These are phyloP conservation scores for Hanseniaspora lachancei DNA, from an alignment of 805 yeast genomes.

Conservation along the genomic window DNA sequence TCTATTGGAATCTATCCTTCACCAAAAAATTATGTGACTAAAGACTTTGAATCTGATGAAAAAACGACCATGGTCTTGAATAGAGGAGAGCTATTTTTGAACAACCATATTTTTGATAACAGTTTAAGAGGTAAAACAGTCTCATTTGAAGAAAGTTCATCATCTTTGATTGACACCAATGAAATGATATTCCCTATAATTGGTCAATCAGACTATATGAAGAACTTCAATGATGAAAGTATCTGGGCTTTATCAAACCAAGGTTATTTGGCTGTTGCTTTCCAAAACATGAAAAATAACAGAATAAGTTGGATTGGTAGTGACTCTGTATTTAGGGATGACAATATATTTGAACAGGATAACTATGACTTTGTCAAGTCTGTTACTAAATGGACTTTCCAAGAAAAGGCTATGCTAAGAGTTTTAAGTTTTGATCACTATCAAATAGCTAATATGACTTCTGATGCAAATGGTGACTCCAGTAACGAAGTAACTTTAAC, in stretches of 20 bases:
- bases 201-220: constrained; percentile 53
- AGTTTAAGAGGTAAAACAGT: constrained; percentile 10
- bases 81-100: constrained; percentile 13
- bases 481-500: constrained; percentile 15
- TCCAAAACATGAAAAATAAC: constrained; percentile 70
- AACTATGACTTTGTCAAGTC: constrained; percentile 34
- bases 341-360: constrained; percentile 18
- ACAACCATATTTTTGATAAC: constrained; percentile 15
- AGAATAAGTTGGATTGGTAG: constrained; percentile 77
- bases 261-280: constrained; percentile 58
- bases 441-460: constrained; percentile 27
- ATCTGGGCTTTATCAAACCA: constrained; percentile 71
- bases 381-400: constrained; percentile 60
- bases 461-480: neutral
- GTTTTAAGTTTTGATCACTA: constrained; percentile 42
- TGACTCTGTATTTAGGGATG: constrained; percentile 36
- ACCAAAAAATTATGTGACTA: constrained; percentile 52
- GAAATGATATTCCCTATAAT: constrained; percentile 52
- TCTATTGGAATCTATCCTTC: constrained; percentile 77
- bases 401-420: constrained; percentile 50
- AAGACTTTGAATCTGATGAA: constrained; percentile 46
- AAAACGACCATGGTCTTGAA: constrained; percentile 15
- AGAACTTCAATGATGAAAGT: constrained; percentile 32
- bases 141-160: constrained; percentile 42
- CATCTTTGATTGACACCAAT: constrained; percentile 57